These are phyloP conservation scores for Globisporangium iwayamae DNA, from an alignment of 352 stramenopile species.

Conservation along the genomic window DNA sequence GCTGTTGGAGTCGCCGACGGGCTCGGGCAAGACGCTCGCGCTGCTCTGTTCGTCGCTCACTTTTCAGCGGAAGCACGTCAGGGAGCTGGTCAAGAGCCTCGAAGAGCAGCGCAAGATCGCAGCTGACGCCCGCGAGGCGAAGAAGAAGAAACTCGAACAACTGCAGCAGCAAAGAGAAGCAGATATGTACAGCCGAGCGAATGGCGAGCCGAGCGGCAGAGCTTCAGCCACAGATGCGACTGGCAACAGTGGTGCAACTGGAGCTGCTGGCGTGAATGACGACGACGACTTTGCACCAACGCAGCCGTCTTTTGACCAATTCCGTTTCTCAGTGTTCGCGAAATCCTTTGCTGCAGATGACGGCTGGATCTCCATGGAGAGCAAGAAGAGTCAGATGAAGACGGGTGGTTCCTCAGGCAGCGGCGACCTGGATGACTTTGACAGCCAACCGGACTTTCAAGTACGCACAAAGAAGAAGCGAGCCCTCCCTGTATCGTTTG, in stretches of 20 bases:
- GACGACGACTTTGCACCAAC: slow-evolving; percentile 40
- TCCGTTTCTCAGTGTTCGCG: slow-evolving; percentile 21
- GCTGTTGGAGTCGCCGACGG: slow-evolving; percentile 81
- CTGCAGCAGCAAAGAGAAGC: slow-evolving; percentile 5
- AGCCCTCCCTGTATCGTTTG: slow-evolving; percentile 2
- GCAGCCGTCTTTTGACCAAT: slow-evolving; percentile 41
- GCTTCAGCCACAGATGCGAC: neutral
- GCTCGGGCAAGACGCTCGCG: slow-evolving; percentile 82
- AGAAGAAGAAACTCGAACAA: slow-evolving; percentile 12
- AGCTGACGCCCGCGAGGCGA: slow-evolving; percentile 5
- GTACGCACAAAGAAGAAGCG: neutral
- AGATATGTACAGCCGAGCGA: slow-evolving; percentile 5
- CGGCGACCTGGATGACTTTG: slow-evolving; percentile 11
- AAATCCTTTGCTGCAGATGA: slow-evolving; percentile 16
- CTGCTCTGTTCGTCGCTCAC: slow-evolving; percentile 80
- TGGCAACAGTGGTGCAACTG: neutral
- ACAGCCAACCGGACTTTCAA: neutral
- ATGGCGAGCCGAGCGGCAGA: neutral
- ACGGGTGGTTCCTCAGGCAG: neutral
- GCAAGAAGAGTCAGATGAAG: slow-evolving; percentile 28
- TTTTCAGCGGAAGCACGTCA: slow-evolving; percentile 60
- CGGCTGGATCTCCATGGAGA: slow-evolving; percentile 45
- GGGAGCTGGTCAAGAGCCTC: slow-evolving; percentile 32
- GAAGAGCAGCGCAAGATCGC: slow-evolving; percentile 19
- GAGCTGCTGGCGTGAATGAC: slow-evolving; percentile 6